phyloP scores from a whole-genome alignment of 129 eudicot genomes.

The Centaurea solstitialis region DNA sequence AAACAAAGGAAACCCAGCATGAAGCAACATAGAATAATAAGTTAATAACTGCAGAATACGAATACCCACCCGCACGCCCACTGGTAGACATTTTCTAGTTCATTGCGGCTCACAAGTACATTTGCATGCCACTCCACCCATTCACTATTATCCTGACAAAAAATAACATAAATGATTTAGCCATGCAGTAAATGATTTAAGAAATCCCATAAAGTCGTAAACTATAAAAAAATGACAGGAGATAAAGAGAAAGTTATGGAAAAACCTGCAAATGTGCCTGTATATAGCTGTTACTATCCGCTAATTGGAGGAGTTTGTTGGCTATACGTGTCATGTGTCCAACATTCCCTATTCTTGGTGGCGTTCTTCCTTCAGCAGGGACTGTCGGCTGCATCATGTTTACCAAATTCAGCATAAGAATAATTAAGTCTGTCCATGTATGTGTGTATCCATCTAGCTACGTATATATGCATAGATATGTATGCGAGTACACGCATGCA shows the following conservation, averaged over 20 bases:
- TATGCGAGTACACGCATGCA: not conserved
- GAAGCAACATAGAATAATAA: not conserved
- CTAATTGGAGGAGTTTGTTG: slow-evolving; percentile 81
- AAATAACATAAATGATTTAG: not conserved
- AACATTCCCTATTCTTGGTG: slow-evolving; percentile 85
- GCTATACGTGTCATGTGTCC: slow-evolving; percentile 94
- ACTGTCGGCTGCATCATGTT: slow-evolving; percentile 76
- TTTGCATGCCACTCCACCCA: slow-evolving; percentile 93
- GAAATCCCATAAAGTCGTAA: not conserved
- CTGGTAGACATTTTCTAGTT: slow-evolving; percentile 82
- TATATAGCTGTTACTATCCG: slow-evolving; percentile 52
- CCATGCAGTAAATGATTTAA: not conserved
- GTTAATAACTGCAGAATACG: slow-evolving; percentile 22
- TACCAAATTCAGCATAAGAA: not conserved
- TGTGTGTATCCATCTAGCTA: not conserved
- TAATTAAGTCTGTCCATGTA: not conserved
- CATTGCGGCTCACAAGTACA: slow-evolving; percentile 76
- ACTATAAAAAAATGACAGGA: not conserved
- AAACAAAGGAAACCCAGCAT: not conserved
- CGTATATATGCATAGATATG: not conserved
- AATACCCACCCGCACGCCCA: slow-evolving; percentile 97
- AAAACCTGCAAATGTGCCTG: slow-evolving; percentile 77
- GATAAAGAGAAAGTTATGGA: not conserved
- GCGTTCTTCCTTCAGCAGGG: slow-evolving; percentile 65
- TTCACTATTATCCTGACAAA: slow-evolving; percentile 73